Evolutionary conservation across 2,329 filamentous ascomycete genomes (phyloP).

Genomic region (Chaetothyriales sp.): DNA sequence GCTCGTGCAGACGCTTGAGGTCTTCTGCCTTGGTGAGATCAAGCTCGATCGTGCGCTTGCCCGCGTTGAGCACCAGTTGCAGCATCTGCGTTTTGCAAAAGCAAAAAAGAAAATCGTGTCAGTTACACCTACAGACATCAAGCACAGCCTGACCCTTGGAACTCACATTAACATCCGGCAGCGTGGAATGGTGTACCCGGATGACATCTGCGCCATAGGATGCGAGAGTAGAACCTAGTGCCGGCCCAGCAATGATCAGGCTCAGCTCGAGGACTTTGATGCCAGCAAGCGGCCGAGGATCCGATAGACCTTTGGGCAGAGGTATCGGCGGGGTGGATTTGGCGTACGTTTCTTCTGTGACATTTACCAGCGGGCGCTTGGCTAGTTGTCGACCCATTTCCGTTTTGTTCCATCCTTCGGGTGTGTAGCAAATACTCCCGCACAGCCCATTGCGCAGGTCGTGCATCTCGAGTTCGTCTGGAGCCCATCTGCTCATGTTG

Average conservation of each 20-base stretch:
- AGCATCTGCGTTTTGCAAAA: slow-evolving; percentile 37
- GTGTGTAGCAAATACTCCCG: slow-evolving; percentile 31
- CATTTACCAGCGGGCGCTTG: slow-evolving; percentile 31
- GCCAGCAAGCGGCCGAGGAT: slow-evolving; percentile 28
- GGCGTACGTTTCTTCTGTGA: slow-evolving; percentile 22
- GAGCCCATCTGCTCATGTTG: slow-evolving; percentile 20
- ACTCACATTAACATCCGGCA: slow-evolving; percentile 23
- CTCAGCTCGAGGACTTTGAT: slow-evolving; percentile 36
- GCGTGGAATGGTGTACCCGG: slow-evolving; percentile 27
- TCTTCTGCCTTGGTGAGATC: slow-evolving; percentile 32
- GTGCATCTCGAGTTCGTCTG: slow-evolving; percentile 30
- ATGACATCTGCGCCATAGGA: slow-evolving; percentile 33
- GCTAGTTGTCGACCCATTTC: slow-evolving; percentile 30
- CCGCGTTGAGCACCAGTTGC: slow-evolving; percentile 56
- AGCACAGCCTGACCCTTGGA: no score
- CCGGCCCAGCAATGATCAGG: slow-evolving; percentile 30
- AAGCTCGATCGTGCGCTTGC: slow-evolving; percentile 48
- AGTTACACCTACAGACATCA: no score
- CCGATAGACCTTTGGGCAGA: slow-evolving; percentile 18
- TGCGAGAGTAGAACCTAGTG: slow-evolving; percentile 27
- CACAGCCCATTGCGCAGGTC: slow-evolving; percentile 30
- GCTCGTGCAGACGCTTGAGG: slow-evolving; percentile 23
- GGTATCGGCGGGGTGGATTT: slow-evolving; percentile 21
- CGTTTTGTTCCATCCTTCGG: slow-evolving; percentile 30
- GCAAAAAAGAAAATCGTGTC: slow-evolving; percentile 15